Evolutionary conservation across 441 rosid genomes (phyloP), one percentile per base, ranked within the genome.

Genomic region (Gossypium davidsonii): DNA sequence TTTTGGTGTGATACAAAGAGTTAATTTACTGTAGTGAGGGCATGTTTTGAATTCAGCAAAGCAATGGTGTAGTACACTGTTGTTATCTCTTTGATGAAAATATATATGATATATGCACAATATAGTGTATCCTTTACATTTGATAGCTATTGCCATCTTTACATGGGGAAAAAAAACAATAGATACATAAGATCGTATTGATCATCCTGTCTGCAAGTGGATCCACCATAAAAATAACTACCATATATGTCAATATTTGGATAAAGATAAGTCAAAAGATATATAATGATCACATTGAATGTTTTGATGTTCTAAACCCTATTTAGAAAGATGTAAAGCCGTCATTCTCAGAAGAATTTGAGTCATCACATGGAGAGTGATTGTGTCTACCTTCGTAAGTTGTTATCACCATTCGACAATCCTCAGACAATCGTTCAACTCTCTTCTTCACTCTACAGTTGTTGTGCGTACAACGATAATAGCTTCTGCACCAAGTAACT

Each of bases 371-470:
- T 6, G 98, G 97, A 74, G 91, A 77, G 86, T 94, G 99, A 74
- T 86, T 91, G 82, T 94, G 99, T 82, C 99, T 88, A 66, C 99
- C 99, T 88, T 94, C 99, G 15, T 92, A 92, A 12, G 99, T 92
- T 17, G 99, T 94, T 61, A 94, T 94, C 74, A 94, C 99, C 99
- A 94, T 94, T 76, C 99, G 85, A 76, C 97, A 92, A 73, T 94
- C 99, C 68, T 94, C 99, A 8, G 99, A 94, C 42, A 94, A 78
- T 71, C 99, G 55, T 78, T 94, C 99, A 2, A 94, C 98, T 77
- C 99, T 92, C 85, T 94, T 94, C 88, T 94, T 94, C 85, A 94
- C 99, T 71, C 93, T 78, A 76, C 99, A 94, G 70, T 90, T 94
- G 63, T 64, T 92, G 76, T 94, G 88, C 6, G 98, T 92, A 73